These are phyloP conservation scores for Golubevia sp. DNA, from an alignment of 1,284 basidiomycete species.

Conservation along the genomic window DNA sequence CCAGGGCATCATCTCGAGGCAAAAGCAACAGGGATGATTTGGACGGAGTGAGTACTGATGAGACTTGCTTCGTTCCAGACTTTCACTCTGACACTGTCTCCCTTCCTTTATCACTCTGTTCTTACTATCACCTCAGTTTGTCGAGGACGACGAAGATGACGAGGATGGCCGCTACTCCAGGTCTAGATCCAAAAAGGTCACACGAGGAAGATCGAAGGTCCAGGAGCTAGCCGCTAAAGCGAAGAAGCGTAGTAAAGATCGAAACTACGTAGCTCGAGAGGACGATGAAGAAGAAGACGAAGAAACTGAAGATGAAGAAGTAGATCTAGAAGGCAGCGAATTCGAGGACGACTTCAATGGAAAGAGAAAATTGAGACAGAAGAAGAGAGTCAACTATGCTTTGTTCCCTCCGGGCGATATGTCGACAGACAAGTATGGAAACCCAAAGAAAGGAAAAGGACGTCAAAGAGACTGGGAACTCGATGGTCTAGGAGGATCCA, in stretches of 20 bases:
- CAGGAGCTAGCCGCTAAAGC: conserved; percentile 25
- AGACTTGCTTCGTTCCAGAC: conserved; percentile 1
- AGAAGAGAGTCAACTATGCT: conserved; percentile 55
- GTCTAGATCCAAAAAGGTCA: not conserved
- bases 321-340: conserved; percentile 20
- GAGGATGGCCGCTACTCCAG: conserved; percentile 30
- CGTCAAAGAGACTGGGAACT: not conserved
- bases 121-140: conserved; percentile 18
- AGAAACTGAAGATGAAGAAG: conserved; percentile 31
- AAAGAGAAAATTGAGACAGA: conserved; percentile 38
- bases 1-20: conserved; percentile 22
- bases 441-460: not conserved
- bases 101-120: conserved; percentile 28
- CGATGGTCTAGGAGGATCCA: conserved; percentile 14
- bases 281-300: conserved; percentile 33
- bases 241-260: conserved; percentile 24
- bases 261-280: too few relatives aligned
- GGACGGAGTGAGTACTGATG: conserved; percentile 13
- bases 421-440: conserved; percentile 43
- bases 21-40: conserved; percentile 17
- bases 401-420: conserved; percentile 41
- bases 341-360: not conserved
- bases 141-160: conserved; percentile 44
- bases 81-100: conserved; percentile 15
- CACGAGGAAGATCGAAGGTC: conserved; percentile 10